phyloP scores from a whole-genome alignment of 2,329 filamentous ascomycete genomes.

The Pyrenophora seminiperda region DNA sequence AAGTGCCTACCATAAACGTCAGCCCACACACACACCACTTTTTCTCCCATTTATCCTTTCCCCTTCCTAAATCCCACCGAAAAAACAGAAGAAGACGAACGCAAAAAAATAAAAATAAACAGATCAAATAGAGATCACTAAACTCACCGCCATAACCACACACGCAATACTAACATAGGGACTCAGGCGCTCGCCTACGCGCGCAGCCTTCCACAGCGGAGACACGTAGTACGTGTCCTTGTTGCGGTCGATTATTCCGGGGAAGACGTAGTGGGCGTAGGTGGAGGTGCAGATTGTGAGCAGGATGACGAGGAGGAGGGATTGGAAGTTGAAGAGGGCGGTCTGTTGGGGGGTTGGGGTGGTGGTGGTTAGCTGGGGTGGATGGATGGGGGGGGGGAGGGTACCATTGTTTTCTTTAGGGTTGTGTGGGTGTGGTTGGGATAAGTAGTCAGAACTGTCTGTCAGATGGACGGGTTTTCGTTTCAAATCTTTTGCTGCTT shows the following conservation, averaged over 20 bases:
- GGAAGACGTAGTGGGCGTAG: conserved; percentile 89
- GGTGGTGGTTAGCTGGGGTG: conserved; percentile 2
- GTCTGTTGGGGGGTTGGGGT: conserved; percentile 62
- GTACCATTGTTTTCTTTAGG: no score
- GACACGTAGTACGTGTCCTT: conserved; percentile 81
- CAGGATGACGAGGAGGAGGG: conserved; percentile 89
- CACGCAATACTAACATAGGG: conserved; percentile 96
- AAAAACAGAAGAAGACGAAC: neutral
- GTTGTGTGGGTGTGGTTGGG: no score
- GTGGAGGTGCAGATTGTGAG: conserved; percentile 95
- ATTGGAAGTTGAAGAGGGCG: conserved; percentile 98
- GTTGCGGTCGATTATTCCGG: conserved; percentile 87
- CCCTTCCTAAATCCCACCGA: neutral
- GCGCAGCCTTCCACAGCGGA: conserved; percentile 94
- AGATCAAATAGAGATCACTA: neutral
- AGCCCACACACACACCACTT: no score
- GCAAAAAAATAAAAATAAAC: neutral
- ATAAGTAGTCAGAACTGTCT: no score
- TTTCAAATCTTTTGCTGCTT: no score
- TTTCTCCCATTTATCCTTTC: no score
- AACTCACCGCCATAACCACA: conserved; percentile 82
- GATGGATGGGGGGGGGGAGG: neutral
- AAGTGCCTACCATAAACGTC: conserved; percentile 23
- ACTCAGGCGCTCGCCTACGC: conserved; percentile 89
- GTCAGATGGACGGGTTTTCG: no score